Base-by-base conservation (phyloP, 148 eudicot genomes). In the Cornus controversa region DNA sequence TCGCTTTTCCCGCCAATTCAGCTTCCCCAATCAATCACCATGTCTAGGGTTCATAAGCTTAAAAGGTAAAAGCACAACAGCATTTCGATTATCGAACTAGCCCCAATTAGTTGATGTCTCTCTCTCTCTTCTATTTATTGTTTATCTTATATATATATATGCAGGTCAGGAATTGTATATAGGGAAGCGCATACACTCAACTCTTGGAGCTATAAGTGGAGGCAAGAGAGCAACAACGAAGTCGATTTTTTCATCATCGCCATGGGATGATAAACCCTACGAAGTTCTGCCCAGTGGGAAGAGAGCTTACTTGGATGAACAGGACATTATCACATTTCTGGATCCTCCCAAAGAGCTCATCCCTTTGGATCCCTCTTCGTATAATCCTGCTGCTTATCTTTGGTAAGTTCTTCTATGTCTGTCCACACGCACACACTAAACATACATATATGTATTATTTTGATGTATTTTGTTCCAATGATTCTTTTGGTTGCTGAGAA, bases 361-460 rank as follows among this genome's bases (percentile, higher is more conserved):
- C 70, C 95, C 98, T 67, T 71, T 90, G 9, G 91, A 93, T 74
- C 89, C 93, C 42, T 78, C 89, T 83, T 85, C 98, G 68, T 93
- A 80, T 77, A 91, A 90, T 78, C 89, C 95, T 15, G 95, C 98
- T 73, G 77, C 87, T 28, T 93, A 93, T 86, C 91, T 93, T 10
- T 93, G 98, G 95, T 93, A 81, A 53, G 37, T 14, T 74, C 3
- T 8, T 47, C 2, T 11, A 10, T 13, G 4, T 66, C 18, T 1
- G 14, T 58, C 15, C n/a, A 26, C 62, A 60, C 64, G n/a, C n/a
- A 60, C 23, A 60, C 64, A 60, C 25, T 14, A 60, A 18, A 60
- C 20, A 18, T 13, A 54, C 64, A 60, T 60, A n/a, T 22, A 18
- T 60, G 4, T n/a, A 2, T 60, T 60, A 20, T 60, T 60, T 20